These are phyloP conservation scores for Leishmania guyanensis DNA, from an alignment of 208 protist genomes.

Conservation along the genomic window DNA sequence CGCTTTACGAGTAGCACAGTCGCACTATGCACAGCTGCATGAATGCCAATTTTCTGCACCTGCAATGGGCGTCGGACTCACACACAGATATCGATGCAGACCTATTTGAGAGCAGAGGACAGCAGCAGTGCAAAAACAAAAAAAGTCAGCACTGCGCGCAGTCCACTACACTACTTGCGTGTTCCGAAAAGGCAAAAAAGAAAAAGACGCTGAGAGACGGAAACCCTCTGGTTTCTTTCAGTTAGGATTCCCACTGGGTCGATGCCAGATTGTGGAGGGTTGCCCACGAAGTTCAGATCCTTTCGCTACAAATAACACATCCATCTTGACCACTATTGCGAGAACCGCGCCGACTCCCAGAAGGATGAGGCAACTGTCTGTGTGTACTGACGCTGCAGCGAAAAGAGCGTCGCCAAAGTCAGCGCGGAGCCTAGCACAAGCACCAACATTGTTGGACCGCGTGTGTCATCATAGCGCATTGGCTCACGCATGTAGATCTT, in stretches of 20 bases:
- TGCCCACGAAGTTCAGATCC: background rate
- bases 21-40: constrained; percentile 1
- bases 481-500: constrained; percentile 93
- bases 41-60: background rate
- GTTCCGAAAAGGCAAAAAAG: background rate
- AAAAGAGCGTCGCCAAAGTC: constrained; percentile 85
- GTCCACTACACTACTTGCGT: background rate
- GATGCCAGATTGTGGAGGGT: background rate
- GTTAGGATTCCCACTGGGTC: background rate
- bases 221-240: background rate
- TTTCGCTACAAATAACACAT: background rate
- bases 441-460: constrained; percentile 85
- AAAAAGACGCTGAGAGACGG: background rate
- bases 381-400: constrained; percentile 82
- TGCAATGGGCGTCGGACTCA: background rate
- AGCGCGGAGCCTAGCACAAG: constrained; percentile 77
- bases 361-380: constrained; percentile 59
- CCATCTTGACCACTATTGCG: constrained; percentile 16
- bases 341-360: constrained; percentile 59
- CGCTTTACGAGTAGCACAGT: background rate
- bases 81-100: background rate
- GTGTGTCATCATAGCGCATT: constrained; percentile 91
- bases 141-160: background rate
- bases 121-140: background rate
- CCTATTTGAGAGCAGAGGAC: background rate